These are phyloP conservation scores for Nicotiana otophora DNA, from an alignment of 257 asterid species.

Conservation along the genomic window DNA sequence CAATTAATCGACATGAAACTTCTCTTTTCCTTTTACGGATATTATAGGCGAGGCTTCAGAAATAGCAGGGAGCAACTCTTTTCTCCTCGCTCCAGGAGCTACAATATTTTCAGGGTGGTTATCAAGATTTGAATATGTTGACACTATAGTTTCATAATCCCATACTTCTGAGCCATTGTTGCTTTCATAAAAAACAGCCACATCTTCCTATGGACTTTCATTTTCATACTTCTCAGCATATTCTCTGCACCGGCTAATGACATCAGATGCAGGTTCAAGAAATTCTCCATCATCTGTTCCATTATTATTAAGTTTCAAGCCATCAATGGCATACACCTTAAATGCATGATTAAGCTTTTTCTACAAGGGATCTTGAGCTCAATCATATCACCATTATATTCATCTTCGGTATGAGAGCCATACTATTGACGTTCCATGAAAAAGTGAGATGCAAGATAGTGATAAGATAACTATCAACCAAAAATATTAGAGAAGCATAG, in stretches of 20 bases:
- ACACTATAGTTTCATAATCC: conserved; percentile 87
- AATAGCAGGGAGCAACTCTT: conserved; percentile 44
- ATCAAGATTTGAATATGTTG: conserved; percentile 84
- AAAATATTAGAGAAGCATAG: not conserved
- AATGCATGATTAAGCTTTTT: conserved; percentile 55
- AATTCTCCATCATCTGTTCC: conserved; percentile 32
- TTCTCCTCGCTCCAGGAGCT: conserved; percentile 66
- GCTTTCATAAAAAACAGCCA: conserved; percentile 53
- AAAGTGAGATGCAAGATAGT: conserved; percentile 12
- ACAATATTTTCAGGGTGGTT: conserved; percentile 90
- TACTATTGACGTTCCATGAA: conserved; percentile 70
- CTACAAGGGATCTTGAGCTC: conserved; percentile 52
- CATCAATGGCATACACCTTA: conserved; percentile 26
- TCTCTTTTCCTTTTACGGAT: conserved; percentile 19
- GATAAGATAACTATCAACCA: not conserved
- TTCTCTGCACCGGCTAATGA: conserved; percentile 54
- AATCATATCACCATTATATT: conserved; percentile 28
- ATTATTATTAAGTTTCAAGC: not conserved
- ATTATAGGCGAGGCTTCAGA: conserved; percentile 43
- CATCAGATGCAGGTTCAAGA: conserved; percentile 58
- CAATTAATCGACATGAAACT: conserved; percentile 39
- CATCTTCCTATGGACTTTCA: conserved; percentile 40
- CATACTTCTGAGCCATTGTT: conserved; percentile 76
- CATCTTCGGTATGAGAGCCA: conserved; percentile 48
- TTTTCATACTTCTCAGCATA: conserved; percentile 66